Conservation (phyloP, 805 yeast species). For the Schizosaccharomyces lindneri region DNA sequence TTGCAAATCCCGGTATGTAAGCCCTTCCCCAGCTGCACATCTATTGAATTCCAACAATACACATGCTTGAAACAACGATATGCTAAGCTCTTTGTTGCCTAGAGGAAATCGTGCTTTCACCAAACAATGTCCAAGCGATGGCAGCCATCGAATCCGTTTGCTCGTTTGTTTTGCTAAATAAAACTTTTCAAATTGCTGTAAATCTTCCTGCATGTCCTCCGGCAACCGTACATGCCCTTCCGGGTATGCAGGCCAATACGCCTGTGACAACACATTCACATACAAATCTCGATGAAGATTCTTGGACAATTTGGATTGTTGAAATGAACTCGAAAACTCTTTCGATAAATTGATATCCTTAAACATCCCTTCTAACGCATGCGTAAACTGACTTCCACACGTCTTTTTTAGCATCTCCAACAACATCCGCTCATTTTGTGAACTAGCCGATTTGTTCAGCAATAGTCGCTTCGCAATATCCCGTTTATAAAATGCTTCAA, state of each 20-base stretch:
- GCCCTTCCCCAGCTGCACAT: constrained; percentile 16
- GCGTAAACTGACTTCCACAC: constrained; percentile 54
- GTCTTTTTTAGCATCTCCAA: constrained; percentile 47
- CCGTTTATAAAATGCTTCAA: constrained; percentile 62
- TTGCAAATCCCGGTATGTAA: constrained; percentile 37
- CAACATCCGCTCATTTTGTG: constrained; percentile 44
- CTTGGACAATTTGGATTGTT: background rate
- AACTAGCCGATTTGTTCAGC: constrained; percentile 21
- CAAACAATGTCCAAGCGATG: constrained; percentile 12
- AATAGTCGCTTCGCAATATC: constrained; percentile 64
- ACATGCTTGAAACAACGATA: constrained; percentile 33
- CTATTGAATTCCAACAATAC: constrained; percentile 53
- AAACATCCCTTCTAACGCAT: constrained; percentile 67
- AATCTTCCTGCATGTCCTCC: constrained; percentile 7
- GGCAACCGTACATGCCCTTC: constrained; percentile 11
- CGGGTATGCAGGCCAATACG: constrained; percentile 14
- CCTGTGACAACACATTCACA: constrained; percentile 12
- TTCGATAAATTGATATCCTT: constrained; percentile 43
- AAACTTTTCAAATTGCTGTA: constrained; percentile 10
- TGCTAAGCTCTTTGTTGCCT: constrained; percentile 13
- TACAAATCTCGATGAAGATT: constrained; percentile 4
- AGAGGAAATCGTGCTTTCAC: constrained; percentile 11
- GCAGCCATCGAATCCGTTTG: constrained; percentile 12
- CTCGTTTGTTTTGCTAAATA: constrained; percentile 10
- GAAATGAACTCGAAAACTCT: constrained; percentile 17